Percentiles rank a stretch among this genome's conserved stretches.
phyloP scores from a whole-genome alignment of 169 alveolate species.

The Theileria equi region DNA sequence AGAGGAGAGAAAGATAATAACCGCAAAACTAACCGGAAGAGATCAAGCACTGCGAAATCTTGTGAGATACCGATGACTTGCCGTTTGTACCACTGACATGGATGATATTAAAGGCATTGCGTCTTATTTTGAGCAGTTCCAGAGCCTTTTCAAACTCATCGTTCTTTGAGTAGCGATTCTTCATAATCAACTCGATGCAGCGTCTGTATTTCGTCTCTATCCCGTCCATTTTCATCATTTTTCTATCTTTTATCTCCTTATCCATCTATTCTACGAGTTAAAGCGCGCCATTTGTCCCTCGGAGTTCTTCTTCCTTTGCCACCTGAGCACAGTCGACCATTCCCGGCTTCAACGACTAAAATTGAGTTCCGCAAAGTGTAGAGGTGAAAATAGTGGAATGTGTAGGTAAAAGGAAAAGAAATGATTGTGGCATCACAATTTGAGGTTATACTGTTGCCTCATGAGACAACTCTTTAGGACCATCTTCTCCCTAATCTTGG shows the following conservation, averaged over 20 bases:
- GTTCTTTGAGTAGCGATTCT: not conserved
- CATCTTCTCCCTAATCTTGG: constrained; percentile 58
- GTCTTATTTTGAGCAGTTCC: constrained; percentile 70
- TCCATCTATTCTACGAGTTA: no score
- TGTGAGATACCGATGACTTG: constrained; percentile 83
- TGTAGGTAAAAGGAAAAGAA: not conserved
- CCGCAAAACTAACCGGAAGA: constrained; percentile 2
- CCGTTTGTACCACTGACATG: constrained; percentile 92
- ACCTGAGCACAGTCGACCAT: not conserved
- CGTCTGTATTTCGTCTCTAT: not conserved
- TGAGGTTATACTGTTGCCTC: constrained; percentile 46
- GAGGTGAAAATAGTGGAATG: no score
- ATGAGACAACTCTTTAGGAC: constrained; percentile 55
- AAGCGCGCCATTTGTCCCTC: no score
- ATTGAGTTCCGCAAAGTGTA: no score
- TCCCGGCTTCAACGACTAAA: not conserved
- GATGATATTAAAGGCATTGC: constrained; percentile 64
- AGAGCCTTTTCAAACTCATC: constrained; percentile 1
- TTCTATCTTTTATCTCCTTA: no score
- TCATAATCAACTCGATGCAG: not conserved
- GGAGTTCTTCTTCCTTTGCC: constrained; percentile 2
- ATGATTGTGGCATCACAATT: not conserved
- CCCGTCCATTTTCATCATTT: no score
- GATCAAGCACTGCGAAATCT: constrained; percentile 68
- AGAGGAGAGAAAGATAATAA: no score